A percentile compares a stretch with the other conserved stretches of the same genome.
Conservation (phyloP, 148 eudicot genomes). For the Rhododendron simsii region DNA sequence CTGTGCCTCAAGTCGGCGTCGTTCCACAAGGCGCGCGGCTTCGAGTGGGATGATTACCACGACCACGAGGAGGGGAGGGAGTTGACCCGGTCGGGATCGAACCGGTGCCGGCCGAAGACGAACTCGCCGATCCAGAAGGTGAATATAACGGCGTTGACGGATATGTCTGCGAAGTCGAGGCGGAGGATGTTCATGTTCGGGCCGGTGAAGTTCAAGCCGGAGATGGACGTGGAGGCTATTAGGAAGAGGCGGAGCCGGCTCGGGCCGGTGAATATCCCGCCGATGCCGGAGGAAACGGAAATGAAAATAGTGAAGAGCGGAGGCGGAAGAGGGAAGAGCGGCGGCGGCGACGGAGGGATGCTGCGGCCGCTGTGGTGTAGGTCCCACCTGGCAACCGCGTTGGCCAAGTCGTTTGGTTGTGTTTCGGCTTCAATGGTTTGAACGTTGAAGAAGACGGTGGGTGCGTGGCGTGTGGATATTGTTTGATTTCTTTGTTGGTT, state of each 20-base stretch:
- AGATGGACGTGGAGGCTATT: slow-evolving; percentile 28
- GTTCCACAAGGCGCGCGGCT: not conserved
- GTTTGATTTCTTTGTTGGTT: not conserved
- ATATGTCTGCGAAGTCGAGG: slow-evolving; percentile 25
- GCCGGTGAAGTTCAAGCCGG: slow-evolving; percentile 40
- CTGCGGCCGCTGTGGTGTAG: slow-evolving; percentile 11
- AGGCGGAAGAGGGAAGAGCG: not conserved
- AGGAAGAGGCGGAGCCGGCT: slow-evolving; percentile 23
- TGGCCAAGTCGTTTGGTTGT: slow-evolving; percentile 32
- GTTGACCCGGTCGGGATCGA: slow-evolving; percentile 7
- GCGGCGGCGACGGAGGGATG: not conserved
- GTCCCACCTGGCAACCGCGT: slow-evolving; percentile 17
- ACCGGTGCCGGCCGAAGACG: not conserved
- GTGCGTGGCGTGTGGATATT: not conserved
- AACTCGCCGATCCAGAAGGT: slow-evolving; percentile 21
- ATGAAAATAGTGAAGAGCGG: not conserved
- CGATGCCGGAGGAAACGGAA: not conserved
- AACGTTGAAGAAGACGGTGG: not conserved
- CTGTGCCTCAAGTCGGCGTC: not conserved
- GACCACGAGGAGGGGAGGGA: not conserved
- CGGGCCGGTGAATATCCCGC: not conserved
- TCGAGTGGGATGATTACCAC: not conserved
- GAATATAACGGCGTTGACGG: slow-evolving; percentile 26
- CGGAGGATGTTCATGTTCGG: slow-evolving; percentile 36
- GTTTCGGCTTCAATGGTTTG: not conserved